Conservation (phyloP, 208 protist genomes). For the Acanthamoeba triangularis region DNA sequence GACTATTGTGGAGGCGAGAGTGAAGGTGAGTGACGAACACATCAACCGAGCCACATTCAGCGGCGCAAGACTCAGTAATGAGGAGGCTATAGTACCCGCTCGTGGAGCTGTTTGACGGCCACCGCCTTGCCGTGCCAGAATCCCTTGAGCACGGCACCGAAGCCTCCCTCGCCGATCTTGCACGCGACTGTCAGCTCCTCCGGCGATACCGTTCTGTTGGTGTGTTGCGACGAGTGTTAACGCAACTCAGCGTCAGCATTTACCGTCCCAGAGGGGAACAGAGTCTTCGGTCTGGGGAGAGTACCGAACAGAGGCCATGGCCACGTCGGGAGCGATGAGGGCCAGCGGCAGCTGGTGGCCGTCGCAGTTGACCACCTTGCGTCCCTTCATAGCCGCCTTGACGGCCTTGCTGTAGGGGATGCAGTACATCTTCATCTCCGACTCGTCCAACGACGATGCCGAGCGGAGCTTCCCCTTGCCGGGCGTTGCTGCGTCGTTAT, state of each 20-base stretch:
- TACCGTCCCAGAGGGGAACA: not conserved
- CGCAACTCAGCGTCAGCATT: not conserved
- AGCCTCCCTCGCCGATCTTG: slow-evolving; percentile 65
- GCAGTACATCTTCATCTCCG: not conserved
- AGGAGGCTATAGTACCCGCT: not conserved
- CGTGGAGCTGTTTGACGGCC: slow-evolving; percentile 56
- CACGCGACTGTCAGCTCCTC: slow-evolving; percentile 48
- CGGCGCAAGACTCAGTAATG: not conserved
- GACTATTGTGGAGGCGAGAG: not conserved
- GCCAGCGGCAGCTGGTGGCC: not conserved
- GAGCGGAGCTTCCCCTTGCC: not conserved
- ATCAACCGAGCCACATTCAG: not conserved
- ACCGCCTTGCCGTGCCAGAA: slow-evolving; percentile 43
- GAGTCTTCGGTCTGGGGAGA: not conserved
- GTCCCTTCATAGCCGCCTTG: not conserved
- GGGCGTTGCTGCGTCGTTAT: not conserved
- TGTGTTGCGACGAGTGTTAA: not conserved
- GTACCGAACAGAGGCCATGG: slow-evolving; percentile 44
- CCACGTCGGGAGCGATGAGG: not conserved
- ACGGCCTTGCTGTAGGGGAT: slow-evolving; percentile 45
- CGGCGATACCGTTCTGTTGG: not conserved
- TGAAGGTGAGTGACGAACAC: not conserved
- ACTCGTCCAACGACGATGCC: not conserved
- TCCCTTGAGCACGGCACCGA: slow-evolving; percentile 66
- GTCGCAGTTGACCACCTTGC: slow-evolving; percentile 11